These are phyloP conservation scores for Alternaria angustiovoidea DNA, from an alignment of 2,329 filamentous ascomycete species.

Conservation along the genomic window DNA sequence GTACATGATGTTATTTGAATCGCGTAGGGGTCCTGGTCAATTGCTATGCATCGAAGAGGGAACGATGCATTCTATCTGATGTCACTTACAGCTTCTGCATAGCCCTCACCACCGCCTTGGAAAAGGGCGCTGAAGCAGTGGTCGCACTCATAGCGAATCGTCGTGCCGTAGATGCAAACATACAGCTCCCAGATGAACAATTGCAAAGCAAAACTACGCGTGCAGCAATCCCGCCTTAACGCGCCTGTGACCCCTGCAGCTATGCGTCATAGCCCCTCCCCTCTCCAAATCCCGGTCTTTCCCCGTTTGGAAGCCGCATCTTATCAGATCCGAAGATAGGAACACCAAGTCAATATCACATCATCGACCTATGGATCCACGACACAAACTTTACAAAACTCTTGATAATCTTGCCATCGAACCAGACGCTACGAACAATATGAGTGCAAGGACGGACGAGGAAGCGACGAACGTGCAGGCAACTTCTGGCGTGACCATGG, in stretches of 20 bases:
- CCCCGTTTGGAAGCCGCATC: conserved; percentile 24
- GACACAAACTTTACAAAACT: conserved; percentile 46
- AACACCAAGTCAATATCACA: conserved; percentile 26
- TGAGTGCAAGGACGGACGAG: conserved; percentile 55
- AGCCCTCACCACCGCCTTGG: conserved; percentile 73
- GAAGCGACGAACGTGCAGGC: conserved; percentile 62
- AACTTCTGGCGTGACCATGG: conserved; percentile 72
- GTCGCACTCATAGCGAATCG: conserved; percentile 53
- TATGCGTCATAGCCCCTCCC: conserved; percentile 29
- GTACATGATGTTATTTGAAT: neutral
- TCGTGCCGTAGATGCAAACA: conserved; percentile 48
- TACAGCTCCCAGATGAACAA: conserved; percentile 21
- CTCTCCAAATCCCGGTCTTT: conserved; percentile 11
- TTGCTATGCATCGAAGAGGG: neutral
- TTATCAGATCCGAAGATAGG: conserved; percentile 48
- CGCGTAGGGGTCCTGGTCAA: neutral
- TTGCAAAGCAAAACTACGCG: conserved; percentile 6
- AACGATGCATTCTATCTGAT: neutral
- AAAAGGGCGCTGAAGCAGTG: conserved; percentile 65
- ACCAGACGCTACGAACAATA: conserved; percentile 29
- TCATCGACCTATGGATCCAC: conserved; percentile 40
- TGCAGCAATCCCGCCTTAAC: conserved; percentile 6
- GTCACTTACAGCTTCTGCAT: conserved; percentile 78
- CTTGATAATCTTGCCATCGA: conserved; percentile 38
- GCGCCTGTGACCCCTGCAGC: conserved; percentile 20